A percentile compares a stretch with the other conserved stretches of the same genome.
Evolutionary conservation across 352 stramenopile genomes (phyloP).

Genomic region (Hyaloperonospora brassicae): DNA sequence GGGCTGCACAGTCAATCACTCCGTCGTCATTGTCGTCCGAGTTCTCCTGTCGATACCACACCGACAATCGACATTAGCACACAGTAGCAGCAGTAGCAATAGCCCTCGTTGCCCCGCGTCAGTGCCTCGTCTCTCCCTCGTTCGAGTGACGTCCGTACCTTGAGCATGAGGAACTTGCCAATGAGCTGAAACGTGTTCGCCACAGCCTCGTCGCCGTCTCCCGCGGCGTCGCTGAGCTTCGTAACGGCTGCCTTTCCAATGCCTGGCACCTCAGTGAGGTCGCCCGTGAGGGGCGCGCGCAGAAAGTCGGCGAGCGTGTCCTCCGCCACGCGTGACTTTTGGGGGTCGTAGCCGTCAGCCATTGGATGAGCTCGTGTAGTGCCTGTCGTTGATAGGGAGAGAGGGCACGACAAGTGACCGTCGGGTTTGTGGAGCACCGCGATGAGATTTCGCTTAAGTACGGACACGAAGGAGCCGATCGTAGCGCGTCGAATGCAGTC

Average conservation of each 20-base stretch:
- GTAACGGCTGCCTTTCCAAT: slow-evolving; percentile 88
- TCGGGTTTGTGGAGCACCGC: no score
- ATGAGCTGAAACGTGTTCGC: slow-evolving; percentile 98
- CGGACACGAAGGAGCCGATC: no score
- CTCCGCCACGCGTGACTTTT: slow-evolving; percentile 87
- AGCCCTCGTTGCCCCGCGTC: no score
- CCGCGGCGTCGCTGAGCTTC: slow-evolving; percentile 69
- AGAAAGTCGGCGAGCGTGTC: slow-evolving; percentile 91
- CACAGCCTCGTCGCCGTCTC: slow-evolving; percentile 79
- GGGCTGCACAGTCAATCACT: slow-evolving; percentile 88
- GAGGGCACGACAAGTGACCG: no score
- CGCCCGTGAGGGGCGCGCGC: slow-evolving; percentile 83
- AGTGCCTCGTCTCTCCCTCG: no score
- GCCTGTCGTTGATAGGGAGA: no score
- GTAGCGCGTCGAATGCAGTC: no score
- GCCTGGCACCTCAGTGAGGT: slow-evolving; percentile 91
- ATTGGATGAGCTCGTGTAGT: slow-evolving; percentile 16
- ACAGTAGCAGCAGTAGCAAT: no score
- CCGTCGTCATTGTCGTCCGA: slow-evolving; percentile 85
- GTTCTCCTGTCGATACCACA: slow-evolving; percentile 29
- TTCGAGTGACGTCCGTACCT: slow-evolving; percentile 40
- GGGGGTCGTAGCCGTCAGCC: slow-evolving; percentile 86
- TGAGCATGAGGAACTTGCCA: slow-evolving; percentile 88
- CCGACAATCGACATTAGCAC: slow-evolving; percentile 23
- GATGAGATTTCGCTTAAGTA: no score